Percentiles rank a stretch among this genome's conserved stretches.
phyloP scores from a whole-genome alignment of 306 rosid species.

The Elaeagnus macrophylla region DNA sequence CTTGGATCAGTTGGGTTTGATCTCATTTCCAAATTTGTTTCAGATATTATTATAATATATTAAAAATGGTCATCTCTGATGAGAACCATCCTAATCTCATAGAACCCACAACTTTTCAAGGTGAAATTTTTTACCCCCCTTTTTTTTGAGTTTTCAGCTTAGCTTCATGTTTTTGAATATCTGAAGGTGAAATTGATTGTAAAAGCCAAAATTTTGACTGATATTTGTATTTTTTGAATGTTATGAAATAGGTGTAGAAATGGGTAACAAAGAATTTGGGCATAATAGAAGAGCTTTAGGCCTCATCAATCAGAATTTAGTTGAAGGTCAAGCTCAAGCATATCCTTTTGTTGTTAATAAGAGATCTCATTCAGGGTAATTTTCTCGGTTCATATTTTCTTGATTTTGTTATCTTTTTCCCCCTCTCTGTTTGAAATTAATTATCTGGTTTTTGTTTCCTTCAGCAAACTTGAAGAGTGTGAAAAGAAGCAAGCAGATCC shows the following conservation, averaged over 20 bases:
- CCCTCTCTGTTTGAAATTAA: constrained; percentile 3
- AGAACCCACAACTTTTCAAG: constrained; percentile 47
- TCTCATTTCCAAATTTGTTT: constrained; percentile 16
- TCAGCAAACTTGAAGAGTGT: constrained; percentile 47
- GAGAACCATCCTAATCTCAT: constrained; percentile 44
- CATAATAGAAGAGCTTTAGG: constrained; percentile 67
- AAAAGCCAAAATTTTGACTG: constrained; percentile 9
- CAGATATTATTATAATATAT: constrained; percentile 4
- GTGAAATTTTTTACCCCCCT: constrained; percentile 17
- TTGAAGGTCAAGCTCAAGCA: constrained; percentile 41
- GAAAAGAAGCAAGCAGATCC: constrained; percentile 91
- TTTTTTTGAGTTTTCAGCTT: not conserved
- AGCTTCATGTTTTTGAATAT: constrained; percentile 1
- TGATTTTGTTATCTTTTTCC: not conserved
- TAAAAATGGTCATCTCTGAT: constrained; percentile 45
- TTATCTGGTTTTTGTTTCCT: not conserved
- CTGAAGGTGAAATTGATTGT: constrained; percentile 11
- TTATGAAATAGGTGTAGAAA: constrained; percentile 36
- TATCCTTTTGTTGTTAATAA: constrained; percentile 84
- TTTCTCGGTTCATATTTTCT: not conserved
- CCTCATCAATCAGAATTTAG: constrained; percentile 51
- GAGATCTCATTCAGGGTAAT: constrained; percentile 64
- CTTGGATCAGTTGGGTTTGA: not conserved
- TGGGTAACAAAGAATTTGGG: constrained; percentile 44
- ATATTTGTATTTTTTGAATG: constrained; percentile 4